phyloP scores from a whole-genome alignment of 805 yeast species.

The Lachancea lanzarotensis region DNA sequence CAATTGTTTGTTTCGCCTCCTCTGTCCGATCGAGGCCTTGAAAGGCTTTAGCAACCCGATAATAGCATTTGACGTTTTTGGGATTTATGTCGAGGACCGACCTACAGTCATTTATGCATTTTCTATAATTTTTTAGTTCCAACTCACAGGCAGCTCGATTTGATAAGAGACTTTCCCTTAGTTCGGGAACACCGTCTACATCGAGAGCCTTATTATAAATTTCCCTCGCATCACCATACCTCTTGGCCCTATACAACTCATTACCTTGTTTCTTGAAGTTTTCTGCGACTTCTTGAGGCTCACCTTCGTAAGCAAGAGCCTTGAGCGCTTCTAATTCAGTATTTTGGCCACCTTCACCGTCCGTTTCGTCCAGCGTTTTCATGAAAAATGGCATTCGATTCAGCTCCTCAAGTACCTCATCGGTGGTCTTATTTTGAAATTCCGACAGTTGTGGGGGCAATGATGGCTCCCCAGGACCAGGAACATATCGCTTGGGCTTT shows the following conservation, averaged over 20 bases:
- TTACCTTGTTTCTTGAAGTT: slow-evolving; percentile 93
- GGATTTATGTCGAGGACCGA: slow-evolving; percentile 60
- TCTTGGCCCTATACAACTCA: slow-evolving; percentile 67
- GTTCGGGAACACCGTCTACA: slow-evolving; percentile 46
- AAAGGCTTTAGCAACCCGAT: slow-evolving; percentile 77
- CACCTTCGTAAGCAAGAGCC: slow-evolving; percentile 92
- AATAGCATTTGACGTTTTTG: slow-evolving; percentile 74
- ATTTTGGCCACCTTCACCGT: slow-evolving; percentile 72
- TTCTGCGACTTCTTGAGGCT: slow-evolving; percentile 83
- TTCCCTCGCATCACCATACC: slow-evolving; percentile 69
- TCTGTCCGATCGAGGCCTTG: slow-evolving; percentile 57
- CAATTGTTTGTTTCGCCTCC: slow-evolving; percentile 62
- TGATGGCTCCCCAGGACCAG: slow-evolving; percentile 56
- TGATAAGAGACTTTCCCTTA: slow-evolving; percentile 58
- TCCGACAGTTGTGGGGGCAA: slow-evolving; percentile 80
- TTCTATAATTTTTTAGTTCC: slow-evolving; percentile 75
- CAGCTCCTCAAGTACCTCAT: slow-evolving; percentile 69
- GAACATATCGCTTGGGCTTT: slow-evolving; percentile 37
- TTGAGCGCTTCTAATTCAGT: slow-evolving; percentile 76
- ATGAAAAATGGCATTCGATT: slow-evolving; percentile 89
- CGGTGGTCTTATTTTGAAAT: slow-evolving; percentile 53
- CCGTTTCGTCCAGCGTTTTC: slow-evolving; percentile 75
- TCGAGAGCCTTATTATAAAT: slow-evolving; percentile 77
- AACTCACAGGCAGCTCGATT: slow-evolving; percentile 92
- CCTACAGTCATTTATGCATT: slow-evolving; percentile 81